phyloP scores from a whole-genome alignment of 164 flowering plant genomes.

The Aristolochia fimbriata region DNA sequence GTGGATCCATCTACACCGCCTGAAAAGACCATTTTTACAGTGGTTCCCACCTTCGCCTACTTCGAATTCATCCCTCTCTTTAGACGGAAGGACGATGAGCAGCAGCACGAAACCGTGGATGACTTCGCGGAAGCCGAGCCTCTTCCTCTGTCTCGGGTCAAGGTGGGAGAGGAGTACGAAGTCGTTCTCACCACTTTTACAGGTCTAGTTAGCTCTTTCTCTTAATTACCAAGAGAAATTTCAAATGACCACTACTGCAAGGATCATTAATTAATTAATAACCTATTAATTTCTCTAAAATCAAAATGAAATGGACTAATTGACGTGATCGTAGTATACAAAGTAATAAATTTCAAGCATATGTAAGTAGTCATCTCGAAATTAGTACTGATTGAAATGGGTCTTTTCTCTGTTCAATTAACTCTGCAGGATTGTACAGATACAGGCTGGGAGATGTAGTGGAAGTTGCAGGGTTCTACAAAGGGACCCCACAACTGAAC shows the following conservation, averaged over 20 bases:
- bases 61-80: conserved; percentile 83
- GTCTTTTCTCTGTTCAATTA: not conserved
- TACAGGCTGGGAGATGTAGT: conserved; percentile 88
- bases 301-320: not conserved
- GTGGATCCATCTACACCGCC: conserved; percentile 59
- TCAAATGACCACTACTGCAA: too few relatives aligned
- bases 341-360: too few relatives aligned
- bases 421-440: conserved; percentile 68
- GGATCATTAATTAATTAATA: too few relatives aligned
- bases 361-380: too few relatives aligned
- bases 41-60: conserved; percentile 73
- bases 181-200: conserved; percentile 84
- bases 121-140: conserved; percentile 67
- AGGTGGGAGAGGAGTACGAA: conserved; percentile 74
- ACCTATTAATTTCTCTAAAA: not conserved
- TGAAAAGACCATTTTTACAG: conserved; percentile 64
- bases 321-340: too few relatives aligned
- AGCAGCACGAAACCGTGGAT: conserved; percentile 17
- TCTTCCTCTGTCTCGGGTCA: conserved; percentile 56
- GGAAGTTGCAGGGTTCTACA: conserved; percentile 70
- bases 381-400: not conserved
- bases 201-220: conserved; percentile 30
- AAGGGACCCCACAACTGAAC: conserved; percentile 67
- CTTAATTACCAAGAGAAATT: too few relatives aligned
- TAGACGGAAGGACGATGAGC: conserved; percentile 24